Conservation (phyloP, 2,329 filamentous ascomycete genomes). For the Phialophora tarda region DNA sequence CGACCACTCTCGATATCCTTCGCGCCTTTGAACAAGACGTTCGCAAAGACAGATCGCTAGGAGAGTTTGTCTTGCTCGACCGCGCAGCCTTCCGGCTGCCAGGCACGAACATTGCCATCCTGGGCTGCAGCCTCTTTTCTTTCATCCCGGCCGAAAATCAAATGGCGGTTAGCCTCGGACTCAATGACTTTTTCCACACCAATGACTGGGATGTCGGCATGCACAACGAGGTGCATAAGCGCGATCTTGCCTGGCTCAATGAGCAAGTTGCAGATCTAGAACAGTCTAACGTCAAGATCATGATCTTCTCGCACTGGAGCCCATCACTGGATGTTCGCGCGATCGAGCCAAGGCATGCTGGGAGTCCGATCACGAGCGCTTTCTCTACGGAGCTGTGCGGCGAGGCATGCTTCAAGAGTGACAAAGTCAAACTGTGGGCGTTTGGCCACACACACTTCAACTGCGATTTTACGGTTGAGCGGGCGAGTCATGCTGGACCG, state of each 20-base stretch:
- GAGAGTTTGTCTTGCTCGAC: constrained; percentile 52
- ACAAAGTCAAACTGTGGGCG: constrained; percentile 51
- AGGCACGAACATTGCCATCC: constrained; percentile 45
- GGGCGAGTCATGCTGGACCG: constrained; percentile 13
- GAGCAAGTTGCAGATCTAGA: constrained; percentile 41
- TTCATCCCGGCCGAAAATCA: constrained; percentile 48
- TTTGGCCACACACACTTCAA: constrained; percentile 59
- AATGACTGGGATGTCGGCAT: constrained; percentile 45
- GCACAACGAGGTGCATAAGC: constrained; percentile 44
- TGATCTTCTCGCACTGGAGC: constrained; percentile 50
- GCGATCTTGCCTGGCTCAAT: constrained; percentile 50
- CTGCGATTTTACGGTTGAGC: constrained; percentile 47
- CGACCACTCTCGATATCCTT: constrained; percentile 24
- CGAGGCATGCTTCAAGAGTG: constrained; percentile 24
- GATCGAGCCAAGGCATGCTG: constrained; percentile 43
- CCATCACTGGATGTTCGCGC: constrained; percentile 42
- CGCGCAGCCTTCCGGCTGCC: constrained; percentile 49
- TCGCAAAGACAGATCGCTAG: constrained; percentile 32
- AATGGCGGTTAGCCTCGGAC: constrained; percentile 49
- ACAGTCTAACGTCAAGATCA: constrained; percentile 33
- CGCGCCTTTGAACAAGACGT: constrained; percentile 27
- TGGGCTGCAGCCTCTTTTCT: constrained; percentile 61
- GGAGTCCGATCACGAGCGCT: constrained; percentile 42
- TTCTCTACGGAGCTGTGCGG: constrained; percentile 52
- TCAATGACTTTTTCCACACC: constrained; percentile 62